A percentile compares a stretch with the other conserved stretches of the same genome.
Evolutionary conservation across 1,284 basidiomycete species (phyloP).

Genomic region (Agaricales sp.): DNA sequence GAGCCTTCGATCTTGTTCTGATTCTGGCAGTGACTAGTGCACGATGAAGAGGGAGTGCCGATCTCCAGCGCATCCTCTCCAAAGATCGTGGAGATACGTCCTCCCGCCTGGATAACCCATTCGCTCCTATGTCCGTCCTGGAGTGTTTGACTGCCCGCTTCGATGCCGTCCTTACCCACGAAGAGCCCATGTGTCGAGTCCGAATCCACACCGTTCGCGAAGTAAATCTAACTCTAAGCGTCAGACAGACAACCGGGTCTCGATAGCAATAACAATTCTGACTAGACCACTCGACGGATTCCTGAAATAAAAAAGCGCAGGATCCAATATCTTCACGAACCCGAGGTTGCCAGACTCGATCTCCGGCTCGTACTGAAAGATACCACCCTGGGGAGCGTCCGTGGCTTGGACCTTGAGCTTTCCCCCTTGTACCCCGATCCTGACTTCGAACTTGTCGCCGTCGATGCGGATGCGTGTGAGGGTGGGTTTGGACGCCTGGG

Average conservation of each 20-base stretch:
- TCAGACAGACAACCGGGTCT: neutral
- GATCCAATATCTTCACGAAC: neutral
- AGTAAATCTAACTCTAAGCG: neutral
- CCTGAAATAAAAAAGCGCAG: neutral
- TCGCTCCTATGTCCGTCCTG: no score
- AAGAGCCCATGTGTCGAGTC: neutral
- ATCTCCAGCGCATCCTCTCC: no score
- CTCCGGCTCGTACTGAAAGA: neutral
- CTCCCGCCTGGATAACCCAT: no score
- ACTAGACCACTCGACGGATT: neutral
- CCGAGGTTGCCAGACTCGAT: neutral
- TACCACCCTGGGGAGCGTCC: neutral
- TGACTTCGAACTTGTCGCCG: neutral
- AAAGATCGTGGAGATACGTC: no score
- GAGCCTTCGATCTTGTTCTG: no score
- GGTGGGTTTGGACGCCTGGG: neutral
- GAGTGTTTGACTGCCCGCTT: no score
- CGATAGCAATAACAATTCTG: neutral
- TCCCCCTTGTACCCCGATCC: neutral
- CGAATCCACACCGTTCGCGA: neutral
- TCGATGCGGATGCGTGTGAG: neutral
- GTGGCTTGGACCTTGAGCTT: neutral
- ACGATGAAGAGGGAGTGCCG: no score
- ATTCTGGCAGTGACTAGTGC: no score
- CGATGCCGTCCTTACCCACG: no score